These are phyloP conservation scores for Parachlorella kessleri DNA, from an alignment of 139 green algal species.

Conservation along the genomic window DNA sequence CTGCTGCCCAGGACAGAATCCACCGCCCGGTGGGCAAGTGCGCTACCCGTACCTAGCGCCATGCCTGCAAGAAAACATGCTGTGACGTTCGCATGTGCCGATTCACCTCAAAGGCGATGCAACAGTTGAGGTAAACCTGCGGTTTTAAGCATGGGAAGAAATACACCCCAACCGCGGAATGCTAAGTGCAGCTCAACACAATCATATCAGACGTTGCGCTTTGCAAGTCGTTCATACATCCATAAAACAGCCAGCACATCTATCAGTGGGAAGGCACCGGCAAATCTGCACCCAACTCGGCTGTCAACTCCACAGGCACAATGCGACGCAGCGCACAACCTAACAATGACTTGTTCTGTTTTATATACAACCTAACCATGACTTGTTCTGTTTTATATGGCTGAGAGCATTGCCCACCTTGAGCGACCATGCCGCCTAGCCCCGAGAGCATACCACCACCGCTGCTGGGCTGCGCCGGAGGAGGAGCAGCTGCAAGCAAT, in stretches of 20 bases:
- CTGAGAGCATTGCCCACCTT: not conserved
- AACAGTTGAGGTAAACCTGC: too few relatives aligned
- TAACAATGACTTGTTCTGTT: not conserved
- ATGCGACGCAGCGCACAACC: too few relatives aligned
- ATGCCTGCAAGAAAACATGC: conserved; percentile 53
- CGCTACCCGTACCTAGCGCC: conserved; percentile 82
- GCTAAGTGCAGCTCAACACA: too few relatives aligned
- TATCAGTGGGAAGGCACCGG: too few relatives aligned
- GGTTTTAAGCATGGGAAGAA: too few relatives aligned
- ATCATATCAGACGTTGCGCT: too few relatives aligned
- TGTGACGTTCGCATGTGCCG: not conserved
- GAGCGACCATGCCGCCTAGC: conserved; percentile 77
- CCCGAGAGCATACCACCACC: conserved; percentile 82
- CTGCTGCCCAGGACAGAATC: conserved; percentile 70
- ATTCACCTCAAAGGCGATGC: not conserved
- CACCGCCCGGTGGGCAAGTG: conserved; percentile 83
- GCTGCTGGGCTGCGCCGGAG: conserved; percentile 32
- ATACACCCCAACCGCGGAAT: too few relatives aligned
- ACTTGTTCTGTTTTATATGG: not conserved
- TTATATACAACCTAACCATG: not conserved
- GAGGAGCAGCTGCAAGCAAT: conserved; percentile 28
- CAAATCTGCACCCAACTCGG: too few relatives aligned
- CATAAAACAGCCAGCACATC: too few relatives aligned
- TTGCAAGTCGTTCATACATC: too few relatives aligned
- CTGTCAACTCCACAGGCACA: too few relatives aligned